Percentiles rank a stretch among this genome's conserved stretches.
Evolutionary conservation across 1,284 basidiomycete species (phyloP).

Genomic region (Puccinia coronata): DNA sequence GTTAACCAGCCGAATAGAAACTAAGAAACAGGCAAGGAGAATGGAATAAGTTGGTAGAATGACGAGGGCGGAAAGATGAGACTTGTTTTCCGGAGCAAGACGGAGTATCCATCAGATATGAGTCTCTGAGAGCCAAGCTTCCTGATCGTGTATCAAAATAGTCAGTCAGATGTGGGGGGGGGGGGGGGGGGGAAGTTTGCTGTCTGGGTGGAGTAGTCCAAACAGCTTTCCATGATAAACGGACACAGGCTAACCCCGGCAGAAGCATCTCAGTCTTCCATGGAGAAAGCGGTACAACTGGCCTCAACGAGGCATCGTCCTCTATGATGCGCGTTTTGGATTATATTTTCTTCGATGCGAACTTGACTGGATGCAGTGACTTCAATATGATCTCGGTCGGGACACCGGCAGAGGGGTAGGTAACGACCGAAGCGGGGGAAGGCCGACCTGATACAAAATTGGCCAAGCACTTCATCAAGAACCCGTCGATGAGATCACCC

Average conservation of each 20-base stretch:
- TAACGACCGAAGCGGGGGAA: no score
- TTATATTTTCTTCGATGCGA: background rate
- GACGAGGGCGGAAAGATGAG: background rate
- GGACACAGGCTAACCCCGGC: background rate
- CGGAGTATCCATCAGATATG: background rate
- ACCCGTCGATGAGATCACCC: no score
- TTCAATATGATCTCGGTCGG: no score
- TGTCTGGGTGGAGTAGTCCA: constrained; percentile 13
- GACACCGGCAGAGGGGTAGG: no score
- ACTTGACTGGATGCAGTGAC: no score
- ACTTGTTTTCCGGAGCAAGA: background rate
- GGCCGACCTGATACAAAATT: no score
- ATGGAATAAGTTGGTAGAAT: background rate
- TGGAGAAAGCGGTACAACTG: background rate
- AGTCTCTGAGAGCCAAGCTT: background rate
- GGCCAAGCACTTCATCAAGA: no score
- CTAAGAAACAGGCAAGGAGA: background rate
- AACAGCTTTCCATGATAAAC: constrained; percentile 21
- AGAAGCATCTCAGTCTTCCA: background rate
- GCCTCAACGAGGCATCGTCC: background rate
- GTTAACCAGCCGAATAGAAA: constrained; percentile 5
- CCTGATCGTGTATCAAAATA: background rate
- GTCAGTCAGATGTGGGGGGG: background rate
- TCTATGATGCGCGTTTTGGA: background rate
- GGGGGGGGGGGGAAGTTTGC: no score